Base-by-base conservation (phyloP, 1,284 basidiomycete genomes). In the Trametes polyzona region DNA sequence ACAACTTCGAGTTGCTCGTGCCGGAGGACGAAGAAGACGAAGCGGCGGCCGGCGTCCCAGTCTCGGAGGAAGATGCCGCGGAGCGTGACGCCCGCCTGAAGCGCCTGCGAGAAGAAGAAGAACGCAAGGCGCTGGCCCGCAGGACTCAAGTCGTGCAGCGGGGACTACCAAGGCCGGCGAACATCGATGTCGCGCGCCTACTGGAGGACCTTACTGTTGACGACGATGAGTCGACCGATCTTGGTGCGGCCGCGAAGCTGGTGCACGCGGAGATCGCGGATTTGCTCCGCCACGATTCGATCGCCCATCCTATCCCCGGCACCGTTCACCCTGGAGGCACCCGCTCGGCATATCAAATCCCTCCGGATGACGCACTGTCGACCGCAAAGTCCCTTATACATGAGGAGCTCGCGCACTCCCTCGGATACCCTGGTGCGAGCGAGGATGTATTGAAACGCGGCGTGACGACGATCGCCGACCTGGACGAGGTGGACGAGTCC, bases 1-100 rank as follows among this genome's bases (percentile, higher is more conserved):
- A 99, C 73, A 96, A 99, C 74, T 99, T 98, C 68, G 96, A 99
- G 74, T 78, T 99, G 40, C 84, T 96, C 23, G 87, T 98, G 4
- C 94, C 94, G 4, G 93, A 95, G 63, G 90, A 92, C 23, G 94
- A 95, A 57, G 83, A 82, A 14, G 84, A 84, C 2, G 83, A 76
- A 2, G 32, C 43, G 8, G 75, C 71, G n/a, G 78, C 72, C 21
- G 78, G 69, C 9, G 74, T 9, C 4, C 42, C 69, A 4, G 56
- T 83, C 58, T 74, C 80, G 0, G 90, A 90, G 65, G 93, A 96
- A 73, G 96, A 99, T 73, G 95, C 95, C 0, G 92, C 95, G 1
- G 95, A 97, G 70, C 83, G 96, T 23, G 96, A 99, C 71, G 93
- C 92, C 1, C 82, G 85, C 52, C 69, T 93, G 39, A 85, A 82